Base-by-base conservation (phyloP, 441 rosid genomes). In the Theobroma grandiflorum region DNA sequence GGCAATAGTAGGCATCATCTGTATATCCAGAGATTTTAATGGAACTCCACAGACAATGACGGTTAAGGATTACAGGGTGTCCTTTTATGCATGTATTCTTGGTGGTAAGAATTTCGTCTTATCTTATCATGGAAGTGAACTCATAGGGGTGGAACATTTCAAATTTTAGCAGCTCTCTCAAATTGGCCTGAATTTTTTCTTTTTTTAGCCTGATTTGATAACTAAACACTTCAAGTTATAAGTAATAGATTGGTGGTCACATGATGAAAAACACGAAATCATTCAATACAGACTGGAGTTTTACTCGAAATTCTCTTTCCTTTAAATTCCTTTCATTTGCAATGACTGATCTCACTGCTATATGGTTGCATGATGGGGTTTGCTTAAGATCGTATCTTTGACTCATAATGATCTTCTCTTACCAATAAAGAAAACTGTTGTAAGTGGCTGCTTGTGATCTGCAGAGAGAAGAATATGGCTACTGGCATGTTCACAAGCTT, bases 401-500 rank as follows among this genome's bases (percentile, higher is more conserved):
- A 18, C 12, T 40, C 15, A 18, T 66, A 40, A 1, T 43, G 10
- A 3, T 42, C 8, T 14, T 8, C 15, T 49, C 15, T 52, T 71
- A 33, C 45, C 59, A 33, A 6, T 33, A 50, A 33, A 5, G 35
- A 53, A 6, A 71, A 37, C 2, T 38, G 49, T 72, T 11, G 38
- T 35, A 8, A 67, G 35, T n/a, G 31, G 16, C 72, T 57, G 40
- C n/a, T 59, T 72, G 37, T 45, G 6, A 67, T 81, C 75, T 43
- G 74, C 91, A 97, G 99, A 97, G 88, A 97, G 90, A 88, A 89
- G 96, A 84, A 85, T 93, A 81, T 91, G 88, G 96, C 85, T 94
- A 42, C 81, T 97, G 76, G 94, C 93, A 77, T 88, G 87, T 74
- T 85, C 98, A 69, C 99, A 97, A 82, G 88, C 92, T 85, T 89